phyloP scores from a whole-genome alignment of 2,329 filamentous ascomycete species.

The Colletotrichum cuscutae region DNA sequence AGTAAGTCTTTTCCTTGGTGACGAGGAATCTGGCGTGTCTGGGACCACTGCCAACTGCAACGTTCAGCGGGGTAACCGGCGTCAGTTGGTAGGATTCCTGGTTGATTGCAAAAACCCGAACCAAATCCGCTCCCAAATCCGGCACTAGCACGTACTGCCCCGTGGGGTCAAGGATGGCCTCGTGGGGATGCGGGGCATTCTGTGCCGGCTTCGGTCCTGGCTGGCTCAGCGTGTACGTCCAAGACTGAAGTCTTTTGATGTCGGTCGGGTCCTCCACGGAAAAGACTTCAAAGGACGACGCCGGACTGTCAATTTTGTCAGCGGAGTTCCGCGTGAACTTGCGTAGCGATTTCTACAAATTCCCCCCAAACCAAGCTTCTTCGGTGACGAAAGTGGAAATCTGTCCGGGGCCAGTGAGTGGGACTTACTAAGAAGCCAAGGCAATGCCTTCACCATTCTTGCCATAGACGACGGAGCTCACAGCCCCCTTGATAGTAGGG shows the following conservation, averaged over 20 bases:
- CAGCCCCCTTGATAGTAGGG: conserved; percentile 33
- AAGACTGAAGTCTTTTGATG: conserved; percentile 31
- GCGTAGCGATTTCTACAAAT: too few relatives aligned
- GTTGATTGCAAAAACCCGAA: conserved; percentile 29
- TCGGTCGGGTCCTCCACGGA: conserved; percentile 30
- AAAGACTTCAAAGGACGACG: conserved; percentile 25
- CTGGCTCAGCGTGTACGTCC: conserved; percentile 49
- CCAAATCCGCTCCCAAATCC: conserved; percentile 31
- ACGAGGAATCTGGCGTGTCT: conserved; percentile 62
- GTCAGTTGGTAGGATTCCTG: conserved; percentile 26
- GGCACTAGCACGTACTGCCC: conserved; percentile 30
- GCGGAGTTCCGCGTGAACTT: neutral
- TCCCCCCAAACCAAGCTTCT: neutral
- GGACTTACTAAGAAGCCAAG: conserved; percentile 36
- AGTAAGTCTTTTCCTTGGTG: conserved; percentile 55
- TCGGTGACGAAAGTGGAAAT: neutral
- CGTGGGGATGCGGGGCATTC: conserved; percentile 32
- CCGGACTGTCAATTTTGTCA: conserved; percentile 16
- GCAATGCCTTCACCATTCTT: conserved; percentile 34
- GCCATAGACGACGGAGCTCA: conserved; percentile 33
- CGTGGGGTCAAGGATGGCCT: conserved; percentile 35
- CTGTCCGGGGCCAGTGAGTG: neutral
- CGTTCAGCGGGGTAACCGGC: conserved; percentile 25
- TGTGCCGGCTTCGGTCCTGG: conserved; percentile 52
- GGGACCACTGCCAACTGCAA: conserved; percentile 21